A percentile compares a stretch with the other conserved stretches of the same genome.
Evolutionary conservation across 2,329 filamentous ascomycete genomes (phyloP).

Genomic region (Exophiala spinifera): DNA sequence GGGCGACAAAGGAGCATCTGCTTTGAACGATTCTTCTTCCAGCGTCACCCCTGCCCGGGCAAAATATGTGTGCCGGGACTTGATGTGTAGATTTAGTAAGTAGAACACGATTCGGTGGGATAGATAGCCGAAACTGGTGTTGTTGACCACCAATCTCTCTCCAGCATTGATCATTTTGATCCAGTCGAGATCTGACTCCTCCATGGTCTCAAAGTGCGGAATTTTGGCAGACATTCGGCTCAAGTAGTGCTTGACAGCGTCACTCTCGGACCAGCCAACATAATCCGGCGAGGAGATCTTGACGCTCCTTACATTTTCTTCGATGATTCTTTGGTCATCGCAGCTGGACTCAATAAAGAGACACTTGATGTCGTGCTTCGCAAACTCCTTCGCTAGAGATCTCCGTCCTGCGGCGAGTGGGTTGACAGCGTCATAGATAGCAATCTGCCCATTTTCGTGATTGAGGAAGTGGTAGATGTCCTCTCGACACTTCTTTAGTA

Average conservation of each 20-base stretch:
- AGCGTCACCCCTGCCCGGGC: conserved; percentile 70
- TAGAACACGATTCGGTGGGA: conserved; percentile 98
- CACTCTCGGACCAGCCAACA: conserved; percentile 83
- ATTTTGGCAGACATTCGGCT: conserved; percentile 88
- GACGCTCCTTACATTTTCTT: conserved; percentile 93
- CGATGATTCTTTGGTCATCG: conserved; percentile 86
- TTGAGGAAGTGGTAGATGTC: conserved; percentile 97
- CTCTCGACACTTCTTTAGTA: conserved; percentile 93
- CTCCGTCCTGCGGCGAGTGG: conserved; percentile 77
- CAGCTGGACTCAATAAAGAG: conserved; percentile 96
- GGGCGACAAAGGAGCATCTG: conserved; percentile 78
- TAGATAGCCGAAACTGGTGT: conserved; percentile 92
- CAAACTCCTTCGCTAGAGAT: conserved; percentile 88
- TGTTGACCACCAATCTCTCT: conserved; percentile 90
- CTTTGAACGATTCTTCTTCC: conserved; percentile 89
- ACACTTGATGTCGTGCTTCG: conserved; percentile 96
- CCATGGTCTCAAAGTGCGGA: conserved; percentile 94
- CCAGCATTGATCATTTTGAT: conserved; percentile 99
- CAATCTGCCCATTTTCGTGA: conserved; percentile 95
- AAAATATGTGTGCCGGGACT: conserved; percentile 51
- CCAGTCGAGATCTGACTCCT: conserved; percentile 89
- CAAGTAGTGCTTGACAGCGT: conserved; percentile 89
- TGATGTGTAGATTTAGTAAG: conserved; percentile 95
- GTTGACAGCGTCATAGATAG: conserved; percentile 98
- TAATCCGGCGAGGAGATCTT: conserved; percentile 99